phyloP scores from a whole-genome alignment of 139 green algal genomes.

The Auxenochlorella pyrenoidosa region DNA sequence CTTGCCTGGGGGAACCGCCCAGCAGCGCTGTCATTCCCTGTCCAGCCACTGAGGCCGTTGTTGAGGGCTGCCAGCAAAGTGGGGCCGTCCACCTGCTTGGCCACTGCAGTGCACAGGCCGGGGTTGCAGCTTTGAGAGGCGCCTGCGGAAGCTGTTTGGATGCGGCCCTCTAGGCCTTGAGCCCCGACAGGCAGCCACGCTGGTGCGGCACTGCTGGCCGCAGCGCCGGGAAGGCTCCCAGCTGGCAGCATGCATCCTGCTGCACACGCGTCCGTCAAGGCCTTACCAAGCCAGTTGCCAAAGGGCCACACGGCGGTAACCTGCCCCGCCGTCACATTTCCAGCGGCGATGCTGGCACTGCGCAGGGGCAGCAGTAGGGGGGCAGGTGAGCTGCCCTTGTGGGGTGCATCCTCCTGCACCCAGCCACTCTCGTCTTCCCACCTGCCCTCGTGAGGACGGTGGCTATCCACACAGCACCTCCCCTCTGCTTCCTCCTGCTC shows the following conservation, averaged over 20 bases:
- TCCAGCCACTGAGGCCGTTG: constrained; percentile 16
- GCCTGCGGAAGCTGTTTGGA: too few species aligned
- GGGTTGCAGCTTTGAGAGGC: not conserved
- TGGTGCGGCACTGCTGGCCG: not conserved
- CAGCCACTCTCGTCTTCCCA: not conserved
- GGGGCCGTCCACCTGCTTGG: not conserved
- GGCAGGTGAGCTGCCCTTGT: not conserved
- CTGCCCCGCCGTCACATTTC: constrained; percentile 3
- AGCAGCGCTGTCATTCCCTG: not conserved
- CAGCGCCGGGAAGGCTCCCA: not conserved
- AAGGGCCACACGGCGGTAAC: constrained; percentile 14
- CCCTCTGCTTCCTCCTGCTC: not conserved
- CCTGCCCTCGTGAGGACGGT: not conserved
- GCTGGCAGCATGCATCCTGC: not conserved
- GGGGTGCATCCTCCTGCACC: too few species aligned
- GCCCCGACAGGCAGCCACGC: not conserved
- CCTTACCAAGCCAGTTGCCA: constrained; percentile 9
- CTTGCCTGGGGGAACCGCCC: constrained; percentile 25
- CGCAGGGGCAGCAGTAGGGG: not conserved
- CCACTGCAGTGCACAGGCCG: not conserved
- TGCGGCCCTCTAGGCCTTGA: too few species aligned
- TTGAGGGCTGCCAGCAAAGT: constrained; percentile 11
- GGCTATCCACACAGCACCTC: not conserved
- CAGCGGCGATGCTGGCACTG: constrained; percentile 1
- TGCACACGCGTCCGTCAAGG: too few species aligned